Percentiles rank a stretch among this genome's conserved stretches.
These are phyloP conservation scores for Massarina eburnea DNA, from an alignment of 2,329 filamentous ascomycete genomes.

Conservation along the genomic window DNA sequence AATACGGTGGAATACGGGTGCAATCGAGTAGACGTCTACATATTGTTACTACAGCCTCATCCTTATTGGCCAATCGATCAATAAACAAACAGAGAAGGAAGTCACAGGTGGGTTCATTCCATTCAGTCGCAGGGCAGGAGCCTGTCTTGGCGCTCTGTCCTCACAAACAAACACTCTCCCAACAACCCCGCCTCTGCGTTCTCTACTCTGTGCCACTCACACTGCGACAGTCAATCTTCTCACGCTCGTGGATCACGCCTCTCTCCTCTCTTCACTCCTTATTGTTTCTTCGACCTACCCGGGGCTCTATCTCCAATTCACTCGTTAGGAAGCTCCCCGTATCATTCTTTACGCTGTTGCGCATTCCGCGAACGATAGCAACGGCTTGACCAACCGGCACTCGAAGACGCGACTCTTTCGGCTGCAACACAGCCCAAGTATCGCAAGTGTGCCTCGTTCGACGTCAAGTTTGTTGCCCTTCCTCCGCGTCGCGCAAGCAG, in stretches of 20 bases:
- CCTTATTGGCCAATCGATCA: background rate
- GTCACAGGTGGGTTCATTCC: background rate
- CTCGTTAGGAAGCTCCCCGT: constrained; percentile 30
- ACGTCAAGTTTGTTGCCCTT: constrained; percentile 3
- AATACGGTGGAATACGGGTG: background rate
- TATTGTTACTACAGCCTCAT: background rate
- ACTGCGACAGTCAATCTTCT: constrained; percentile 12
- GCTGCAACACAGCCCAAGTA: background rate
- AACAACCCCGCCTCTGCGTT: constrained; percentile 3
- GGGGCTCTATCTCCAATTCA: constrained; percentile 35
- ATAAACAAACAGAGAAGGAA: background rate
- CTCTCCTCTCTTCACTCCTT: constrained; percentile 12
- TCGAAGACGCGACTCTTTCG: background rate
- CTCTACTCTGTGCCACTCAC: constrained; percentile 16
- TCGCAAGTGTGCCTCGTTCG: background rate
- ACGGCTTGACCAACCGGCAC: background rate
- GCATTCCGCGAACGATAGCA: constrained; percentile 15
- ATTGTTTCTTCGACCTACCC: constrained; percentile 23
- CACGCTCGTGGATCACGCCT: background rate
- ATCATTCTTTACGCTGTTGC: constrained; percentile 21
- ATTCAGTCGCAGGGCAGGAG: constrained; percentile 4
- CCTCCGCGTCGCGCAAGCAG: constrained; percentile 1
- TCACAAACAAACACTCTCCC: constrained; percentile 20
- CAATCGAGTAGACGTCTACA: too few species aligned
- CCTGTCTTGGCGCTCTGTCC: constrained; percentile 22